Evolutionary conservation across 208 protist species (phyloP).

Genomic region (Porcisia deanei): DNA sequence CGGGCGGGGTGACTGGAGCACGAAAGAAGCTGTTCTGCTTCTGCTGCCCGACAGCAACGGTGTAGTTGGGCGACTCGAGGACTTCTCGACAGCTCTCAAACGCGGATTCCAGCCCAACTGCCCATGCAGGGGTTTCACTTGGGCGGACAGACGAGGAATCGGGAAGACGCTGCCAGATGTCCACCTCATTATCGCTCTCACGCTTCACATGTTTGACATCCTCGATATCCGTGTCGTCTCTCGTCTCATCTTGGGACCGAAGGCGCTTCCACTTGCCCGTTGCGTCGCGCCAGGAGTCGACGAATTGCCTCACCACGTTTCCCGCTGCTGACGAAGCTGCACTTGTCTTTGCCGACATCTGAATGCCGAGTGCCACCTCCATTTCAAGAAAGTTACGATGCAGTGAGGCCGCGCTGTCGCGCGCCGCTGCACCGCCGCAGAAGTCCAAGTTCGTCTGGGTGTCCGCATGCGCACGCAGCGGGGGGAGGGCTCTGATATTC

Average conservation of each 20-base stretch:
- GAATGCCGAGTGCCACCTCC: constrained; percentile 25
- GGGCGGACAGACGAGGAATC: not conserved
- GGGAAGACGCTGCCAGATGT: not conserved
- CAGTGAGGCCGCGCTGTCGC: not conserved
- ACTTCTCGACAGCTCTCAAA: constrained; percentile 12
- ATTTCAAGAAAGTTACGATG: constrained; percentile 8
- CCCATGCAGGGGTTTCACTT: constrained; percentile 12
- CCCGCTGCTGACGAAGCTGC: not conserved
- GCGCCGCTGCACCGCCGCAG: not conserved
- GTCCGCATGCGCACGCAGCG: not conserved
- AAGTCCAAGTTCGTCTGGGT: constrained; percentile 13
- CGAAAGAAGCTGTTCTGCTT: not conserved
- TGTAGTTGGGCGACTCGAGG: not conserved
- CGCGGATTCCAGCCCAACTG: not conserved
- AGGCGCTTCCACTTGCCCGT: constrained; percentile 11
- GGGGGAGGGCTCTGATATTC: not conserved
- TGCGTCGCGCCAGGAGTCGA: constrained; percentile 13
- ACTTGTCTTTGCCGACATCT: not conserved
- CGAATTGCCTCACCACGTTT: not conserved
- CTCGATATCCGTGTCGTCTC: not conserved
- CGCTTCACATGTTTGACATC: constrained; percentile 7
- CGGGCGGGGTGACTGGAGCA: not conserved
- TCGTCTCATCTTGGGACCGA: not conserved
- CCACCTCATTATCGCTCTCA: not conserved
- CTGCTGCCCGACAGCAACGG: not conserved